A percentile compares a stretch with the other conserved stretches of the same genome.
Evolutionary conservation across 371 early-diverging fungal genomes (phyloP).

Genomic region (Sporodiniella umbellata): DNA sequence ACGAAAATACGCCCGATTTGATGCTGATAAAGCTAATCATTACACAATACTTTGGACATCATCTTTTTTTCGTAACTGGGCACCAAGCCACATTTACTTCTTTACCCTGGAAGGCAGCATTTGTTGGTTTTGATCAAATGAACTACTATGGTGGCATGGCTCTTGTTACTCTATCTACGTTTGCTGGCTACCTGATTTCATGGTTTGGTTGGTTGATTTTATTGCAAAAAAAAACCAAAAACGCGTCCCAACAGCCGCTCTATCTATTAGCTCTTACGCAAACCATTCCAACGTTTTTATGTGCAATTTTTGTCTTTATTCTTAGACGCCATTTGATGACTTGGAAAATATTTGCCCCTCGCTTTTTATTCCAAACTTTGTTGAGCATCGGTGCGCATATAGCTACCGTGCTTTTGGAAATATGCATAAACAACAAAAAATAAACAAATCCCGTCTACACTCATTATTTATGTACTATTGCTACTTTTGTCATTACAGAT

Average conservation of each 20-base stretch:
- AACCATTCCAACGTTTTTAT: slow-evolving; percentile 45
- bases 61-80: slow-evolving; percentile 84
- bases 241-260: background rate
- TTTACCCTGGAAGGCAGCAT: slow-evolving; percentile 88
- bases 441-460: too few relatives aligned
- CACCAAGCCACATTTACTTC: slow-evolving; percentile 88
- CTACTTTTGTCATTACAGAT: too few relatives aligned
- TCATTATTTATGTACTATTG: too few relatives aligned
- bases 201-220: slow-evolving; percentile 37
- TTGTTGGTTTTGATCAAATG: slow-evolving; percentile 78
- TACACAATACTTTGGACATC: slow-evolving; percentile 55
- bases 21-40: slow-evolving; percentile 24
- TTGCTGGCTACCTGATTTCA: slow-evolving; percentile 65
- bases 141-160: slow-evolving; percentile 68
- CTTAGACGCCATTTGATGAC: slow-evolving; percentile 90
- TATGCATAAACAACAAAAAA: slow-evolving; percentile 1
- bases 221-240: slow-evolving; percentile 4
- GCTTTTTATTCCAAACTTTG: slow-evolving; percentile 70
- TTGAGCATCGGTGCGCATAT: slow-evolving; percentile 29
- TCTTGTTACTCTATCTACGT: slow-evolving; percentile 75
- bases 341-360: slow-evolving; percentile 93
- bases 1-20: background rate
- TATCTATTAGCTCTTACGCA: slow-evolving; percentile 46
- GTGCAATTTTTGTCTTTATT: slow-evolving; percentile 55
- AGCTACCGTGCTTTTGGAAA: slow-evolving; percentile 5